A percentile compares a stretch with the other conserved stretches of the same genome.
Conservation (phyloP, 148 eudicot species). For the Diospyros lotus region DNA sequence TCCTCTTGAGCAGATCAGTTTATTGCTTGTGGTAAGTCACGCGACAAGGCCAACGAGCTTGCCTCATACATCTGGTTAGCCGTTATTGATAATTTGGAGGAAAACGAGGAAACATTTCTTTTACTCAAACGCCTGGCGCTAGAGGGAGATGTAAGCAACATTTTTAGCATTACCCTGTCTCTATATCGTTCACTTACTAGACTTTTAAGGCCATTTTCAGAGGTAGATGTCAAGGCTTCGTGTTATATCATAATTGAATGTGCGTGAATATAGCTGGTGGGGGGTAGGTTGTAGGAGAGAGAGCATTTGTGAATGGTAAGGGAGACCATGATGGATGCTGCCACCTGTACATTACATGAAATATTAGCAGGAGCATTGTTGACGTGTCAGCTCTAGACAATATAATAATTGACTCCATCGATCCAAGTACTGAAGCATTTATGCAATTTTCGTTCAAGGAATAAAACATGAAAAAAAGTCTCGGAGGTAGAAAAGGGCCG, state of each 20-base stretch:
- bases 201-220: neutral
- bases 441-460: no score
- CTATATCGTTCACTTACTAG: neutral
- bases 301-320: neutral
- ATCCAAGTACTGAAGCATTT: no score
- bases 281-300: neutral
- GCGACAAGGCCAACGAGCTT: constrained; percentile 56
- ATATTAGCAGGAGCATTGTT: neutral
- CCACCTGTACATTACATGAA: neutral
- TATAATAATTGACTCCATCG: no score
- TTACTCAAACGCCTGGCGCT: constrained; percentile 65
- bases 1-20: constrained; percentile 58
- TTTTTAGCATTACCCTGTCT: neutral
- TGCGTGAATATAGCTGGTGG: neutral
- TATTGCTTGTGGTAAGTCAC: constrained; percentile 70
- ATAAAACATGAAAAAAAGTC: no score
- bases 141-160: constrained; percentile 52
- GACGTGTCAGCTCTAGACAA: neutral
- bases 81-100: constrained; percentile 73
- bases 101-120: constrained; percentile 47
- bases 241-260: neutral
- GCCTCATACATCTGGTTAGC: constrained; percentile 71
- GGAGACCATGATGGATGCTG: neutral
- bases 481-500: no score
- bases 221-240: neutral